Evolutionary conservation across 331 rosid genomes (phyloP), one percentile per base, ranked within the genome.

Genomic region (Quercus tomentella): DNA sequence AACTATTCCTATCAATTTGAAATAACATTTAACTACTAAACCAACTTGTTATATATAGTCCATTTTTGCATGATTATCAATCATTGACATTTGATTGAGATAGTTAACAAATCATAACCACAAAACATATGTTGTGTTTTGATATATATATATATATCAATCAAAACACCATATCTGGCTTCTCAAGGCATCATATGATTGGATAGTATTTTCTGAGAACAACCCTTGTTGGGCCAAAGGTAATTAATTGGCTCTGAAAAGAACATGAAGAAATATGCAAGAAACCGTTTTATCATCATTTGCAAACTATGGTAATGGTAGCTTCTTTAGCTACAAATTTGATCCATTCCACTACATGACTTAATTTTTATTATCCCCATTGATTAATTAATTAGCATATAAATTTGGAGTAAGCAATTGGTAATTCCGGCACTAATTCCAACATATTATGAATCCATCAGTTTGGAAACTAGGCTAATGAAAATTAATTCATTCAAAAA

Each of bases 1-100:
- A 75, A 21, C 67, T 60, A 49, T 76, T 70, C 79, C 51, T 22
- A 81, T 70, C 77, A 60, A 12, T 60, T 28, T 60, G 33, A 21
- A 60, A 60, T 10, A 58, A 58, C 16, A 14, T 49, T 4, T 2
- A 60, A 23, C 66, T 23, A 23, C 66, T 3, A 60, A 12, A 5
- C 18, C 33, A 60, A 60, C 18, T 60, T 23, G 33, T 12, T 10
- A 60, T 12, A 12, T 11, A 4, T 22, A 1, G 33, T 10, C 20
- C 67, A 60, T 60, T 10, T 10, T 60, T 23, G 20, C 67, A 22
- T 60, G 33, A 60, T 60, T 60, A 5, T 60, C 18, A 15, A 10
- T 60, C 67, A 11, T 11, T 9, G 55, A 15, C 55, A 49, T 14
- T 49, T 14, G 55, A 49, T 49, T 49, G 55, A 49, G 55, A 49